A percentile compares a stretch with the other conserved stretches of the same genome.
phyloP scores from a whole-genome alignment of 768 basidiomycete species.

The Pleurotus djamor region DNA sequence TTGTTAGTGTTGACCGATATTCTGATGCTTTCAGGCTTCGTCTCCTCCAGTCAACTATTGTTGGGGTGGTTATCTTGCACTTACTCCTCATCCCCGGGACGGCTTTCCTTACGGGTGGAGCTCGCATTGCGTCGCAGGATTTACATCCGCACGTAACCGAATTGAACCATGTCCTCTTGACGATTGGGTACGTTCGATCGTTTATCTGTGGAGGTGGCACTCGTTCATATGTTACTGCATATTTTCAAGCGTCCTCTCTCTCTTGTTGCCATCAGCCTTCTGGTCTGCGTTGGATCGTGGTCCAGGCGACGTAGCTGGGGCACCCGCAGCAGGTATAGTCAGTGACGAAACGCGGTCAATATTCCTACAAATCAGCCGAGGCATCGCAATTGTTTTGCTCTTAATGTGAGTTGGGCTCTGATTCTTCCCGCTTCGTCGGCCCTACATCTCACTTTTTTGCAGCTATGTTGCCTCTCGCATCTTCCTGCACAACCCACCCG shows the following conservation, averaged over 20 bases:
- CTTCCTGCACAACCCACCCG: conserved; percentile 71
- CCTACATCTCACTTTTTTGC: not conserved
- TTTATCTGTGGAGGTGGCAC: not conserved
- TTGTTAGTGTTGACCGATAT: too few relatives aligned
- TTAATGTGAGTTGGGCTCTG: conserved; percentile 39
- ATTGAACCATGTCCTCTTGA: conserved; percentile 68
- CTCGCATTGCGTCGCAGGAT: conserved; percentile 63
- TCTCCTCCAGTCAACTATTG: conserved; percentile 67
- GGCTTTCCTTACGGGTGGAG: conserved; percentile 71
- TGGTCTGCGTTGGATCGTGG: conserved; percentile 56
- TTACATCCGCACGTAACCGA: conserved; percentile 64
- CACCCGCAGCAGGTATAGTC: conserved; percentile 21
- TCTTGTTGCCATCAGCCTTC: conserved; percentile 66
- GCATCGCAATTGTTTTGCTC: conserved; percentile 61
- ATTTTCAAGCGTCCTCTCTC: conserved; percentile 49
- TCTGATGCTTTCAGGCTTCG: conserved; percentile 38
- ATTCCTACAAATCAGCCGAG: conserved; percentile 64
- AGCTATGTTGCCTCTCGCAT: conserved; percentile 70
- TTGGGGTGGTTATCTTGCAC: conserved; percentile 74
- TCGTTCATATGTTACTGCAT: too few relatives aligned
- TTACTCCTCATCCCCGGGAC: conserved; percentile 69
- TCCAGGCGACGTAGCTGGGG: conserved; percentile 10
- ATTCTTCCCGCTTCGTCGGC: not conserved
- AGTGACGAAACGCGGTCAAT: conserved; percentile 40
- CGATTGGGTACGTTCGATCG: conserved; percentile 47